Evolutionary conservation across 345 rosid genomes (phyloP), one percentile per base, ranked within the genome.

Genomic region (Gossypium herbaceum): DNA sequence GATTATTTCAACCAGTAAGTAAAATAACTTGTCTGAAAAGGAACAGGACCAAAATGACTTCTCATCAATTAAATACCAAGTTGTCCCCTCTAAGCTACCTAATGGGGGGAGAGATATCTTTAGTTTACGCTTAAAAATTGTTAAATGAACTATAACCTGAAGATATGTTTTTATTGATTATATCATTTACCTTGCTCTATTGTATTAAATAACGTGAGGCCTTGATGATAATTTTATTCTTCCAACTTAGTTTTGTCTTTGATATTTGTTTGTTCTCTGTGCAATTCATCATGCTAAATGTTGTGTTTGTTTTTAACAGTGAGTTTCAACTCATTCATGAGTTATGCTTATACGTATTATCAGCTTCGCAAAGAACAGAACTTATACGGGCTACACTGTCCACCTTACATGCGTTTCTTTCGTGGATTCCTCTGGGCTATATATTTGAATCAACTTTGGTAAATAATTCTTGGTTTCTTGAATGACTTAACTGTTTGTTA

Each of bases 281-380:
- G 24, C 45, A 65, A 27, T 45, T 27, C 52, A 51, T 57, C 24
- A n/a, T 50, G 16, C 73, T 61, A 71, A 56, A 24, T 45, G 7
- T 29, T 63, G 72, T 19, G 71, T 83, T 86, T 71, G 66, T 68
- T 80, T 27, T 84, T 71, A 77, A 77, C 97, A 96, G 99, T 78
- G 99, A 96, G 83, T 93, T 96, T 85, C 94, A 92, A 77, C 98
- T 96, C 87, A 93, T 96, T 76, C 98, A 96, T 76, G 99, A 93
- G 88, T 80, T 96, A 76, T 96, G 99, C 93, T 83, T 93, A 66
- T 96, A 93, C 77, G 97, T 96, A 58, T 89, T 96, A 39, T 96
- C 99, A 71, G 98, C 91, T 60, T 96, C 99, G 60, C 97, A 96
- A 79, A 90, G 97, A 85, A 85, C 89, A 75, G 99, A 96, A 85